Conservation (phyloP, 306 rosid species). For the Prunus mira region DNA sequence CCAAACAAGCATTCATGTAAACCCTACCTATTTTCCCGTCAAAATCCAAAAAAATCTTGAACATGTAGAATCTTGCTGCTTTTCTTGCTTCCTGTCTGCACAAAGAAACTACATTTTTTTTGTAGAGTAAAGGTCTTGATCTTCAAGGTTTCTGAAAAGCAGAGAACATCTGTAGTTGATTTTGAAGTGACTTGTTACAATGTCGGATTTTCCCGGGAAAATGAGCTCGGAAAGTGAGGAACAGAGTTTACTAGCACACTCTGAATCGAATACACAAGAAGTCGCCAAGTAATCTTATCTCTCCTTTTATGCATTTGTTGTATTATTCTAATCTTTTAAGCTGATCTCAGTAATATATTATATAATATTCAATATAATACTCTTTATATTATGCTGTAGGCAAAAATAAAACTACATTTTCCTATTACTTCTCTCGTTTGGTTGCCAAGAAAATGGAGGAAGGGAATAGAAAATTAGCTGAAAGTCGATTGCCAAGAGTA, state of each 20-base stretch:
- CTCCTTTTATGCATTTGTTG: background rate
- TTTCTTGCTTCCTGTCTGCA: background rate
- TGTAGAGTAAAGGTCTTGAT: conserved; percentile 9
- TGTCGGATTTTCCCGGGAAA: conserved; percentile 18
- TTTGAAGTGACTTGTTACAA: background rate
- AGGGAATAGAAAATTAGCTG: background rate
- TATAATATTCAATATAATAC: background rate
- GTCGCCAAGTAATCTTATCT: conserved; percentile 33
- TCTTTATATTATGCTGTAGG: background rate
- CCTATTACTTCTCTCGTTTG: background rate
- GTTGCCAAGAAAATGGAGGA: background rate
- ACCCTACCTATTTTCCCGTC: background rate
- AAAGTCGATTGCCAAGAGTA: background rate
- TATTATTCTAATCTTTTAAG: conserved; percentile 3
- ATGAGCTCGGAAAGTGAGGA: conserved; percentile 23
- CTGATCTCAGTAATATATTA: background rate
- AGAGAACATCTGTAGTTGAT: background rate
- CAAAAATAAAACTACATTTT: no score
- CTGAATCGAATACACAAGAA: conserved; percentile 13
- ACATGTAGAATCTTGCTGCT: background rate
- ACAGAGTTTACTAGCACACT: conserved; percentile 4
- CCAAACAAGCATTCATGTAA: conserved; percentile 11
- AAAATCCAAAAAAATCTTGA: background rate
- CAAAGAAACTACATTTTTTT: background rate
- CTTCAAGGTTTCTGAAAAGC: conserved; percentile 1